phyloP scores from a whole-genome alignment of 2,329 filamentous ascomycete species.

The Aspergillus amoenus region DNA sequence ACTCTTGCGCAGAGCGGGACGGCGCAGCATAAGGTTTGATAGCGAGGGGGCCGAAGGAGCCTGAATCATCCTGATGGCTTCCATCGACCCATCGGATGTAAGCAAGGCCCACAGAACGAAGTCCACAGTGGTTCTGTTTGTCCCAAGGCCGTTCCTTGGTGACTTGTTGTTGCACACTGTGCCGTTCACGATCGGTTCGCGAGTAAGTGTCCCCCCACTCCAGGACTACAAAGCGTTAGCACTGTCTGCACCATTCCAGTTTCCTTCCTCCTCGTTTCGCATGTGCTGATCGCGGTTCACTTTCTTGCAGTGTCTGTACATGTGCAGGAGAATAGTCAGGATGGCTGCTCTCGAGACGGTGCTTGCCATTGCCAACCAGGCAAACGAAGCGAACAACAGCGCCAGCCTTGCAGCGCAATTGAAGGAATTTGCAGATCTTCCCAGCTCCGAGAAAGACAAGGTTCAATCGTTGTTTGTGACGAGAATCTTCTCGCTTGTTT shows the following conservation, averaged over 20 bases:
- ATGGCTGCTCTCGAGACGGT: not conserved
- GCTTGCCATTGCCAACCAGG: not conserved
- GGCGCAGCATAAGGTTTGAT: no score
- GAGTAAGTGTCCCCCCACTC: not conserved
- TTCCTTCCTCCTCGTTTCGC: not conserved
- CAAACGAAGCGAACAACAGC: not conserved
- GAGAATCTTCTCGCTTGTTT: slow-evolving; percentile 1
- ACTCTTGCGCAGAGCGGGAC: no score
- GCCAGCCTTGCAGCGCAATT: not conserved
- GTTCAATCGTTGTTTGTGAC: not conserved
- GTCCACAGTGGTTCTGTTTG: no score
- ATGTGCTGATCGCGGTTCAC: not conserved
- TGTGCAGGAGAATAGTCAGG: not conserved
- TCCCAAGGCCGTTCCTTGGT: no score
- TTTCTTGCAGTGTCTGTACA: not conserved
- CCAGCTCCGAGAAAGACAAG: not conserved
- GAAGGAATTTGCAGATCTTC: not conserved
- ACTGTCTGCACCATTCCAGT: no score
- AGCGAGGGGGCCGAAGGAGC: no score
- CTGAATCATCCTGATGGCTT: no score
- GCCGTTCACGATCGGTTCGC: not conserved
- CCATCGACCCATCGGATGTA: not conserved
- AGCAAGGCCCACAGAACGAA: no score
- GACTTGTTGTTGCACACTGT: not conserved
- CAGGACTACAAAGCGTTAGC: not conserved